phyloP scores from a whole-genome alignment of 805 yeast species.

The Zygotorulaspora florentina region DNA sequence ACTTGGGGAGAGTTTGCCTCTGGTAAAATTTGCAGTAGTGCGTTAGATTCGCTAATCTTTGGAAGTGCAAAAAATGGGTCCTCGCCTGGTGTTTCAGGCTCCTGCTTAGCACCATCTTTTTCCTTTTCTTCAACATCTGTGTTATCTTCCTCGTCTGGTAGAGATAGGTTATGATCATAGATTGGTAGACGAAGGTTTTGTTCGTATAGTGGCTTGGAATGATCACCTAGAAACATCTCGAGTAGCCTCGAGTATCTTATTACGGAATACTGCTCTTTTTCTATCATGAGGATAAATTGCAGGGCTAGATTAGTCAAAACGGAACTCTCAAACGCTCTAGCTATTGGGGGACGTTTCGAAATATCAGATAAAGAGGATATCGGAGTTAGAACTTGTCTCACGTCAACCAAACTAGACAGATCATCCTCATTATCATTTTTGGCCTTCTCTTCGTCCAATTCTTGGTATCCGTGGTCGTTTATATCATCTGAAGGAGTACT shows the following conservation, averaged over 20 bases:
- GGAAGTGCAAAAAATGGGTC: conserved; percentile 72
- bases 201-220: conserved; percentile 62
- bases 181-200: conserved; percentile 60
- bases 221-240: conserved; percentile 83
- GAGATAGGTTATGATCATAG: conserved; percentile 59
- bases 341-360: conserved; percentile 62
- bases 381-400: conserved; percentile 66
- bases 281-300: conserved; percentile 73
- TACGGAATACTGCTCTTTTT: conserved; percentile 76
- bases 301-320: conserved; percentile 59
- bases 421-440: conserved; percentile 36
- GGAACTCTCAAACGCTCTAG: conserved; percentile 56
- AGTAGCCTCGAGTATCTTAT: conserved; percentile 65
- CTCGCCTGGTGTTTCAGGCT: conserved; percentile 26
- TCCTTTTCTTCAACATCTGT: conserved; percentile 16
- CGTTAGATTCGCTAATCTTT: conserved; percentile 31
- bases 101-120: conserved; percentile 7
- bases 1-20: conserved; percentile 49
- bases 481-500: conserved; percentile 7
- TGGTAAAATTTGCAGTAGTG: conserved; percentile 15
- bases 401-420: conserved; percentile 47
- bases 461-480: conserved; percentile 15
- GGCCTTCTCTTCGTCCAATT: conserved; percentile 29
- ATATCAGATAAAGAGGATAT: conserved; percentile 77
- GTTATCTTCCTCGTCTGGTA: conserved; percentile 28